Percentiles rank a stretch among this genome's conserved stretches.
Evolutionary conservation across 139 green algal species (phyloP).

Genomic region (Pedinophyceae sp.): DNA sequence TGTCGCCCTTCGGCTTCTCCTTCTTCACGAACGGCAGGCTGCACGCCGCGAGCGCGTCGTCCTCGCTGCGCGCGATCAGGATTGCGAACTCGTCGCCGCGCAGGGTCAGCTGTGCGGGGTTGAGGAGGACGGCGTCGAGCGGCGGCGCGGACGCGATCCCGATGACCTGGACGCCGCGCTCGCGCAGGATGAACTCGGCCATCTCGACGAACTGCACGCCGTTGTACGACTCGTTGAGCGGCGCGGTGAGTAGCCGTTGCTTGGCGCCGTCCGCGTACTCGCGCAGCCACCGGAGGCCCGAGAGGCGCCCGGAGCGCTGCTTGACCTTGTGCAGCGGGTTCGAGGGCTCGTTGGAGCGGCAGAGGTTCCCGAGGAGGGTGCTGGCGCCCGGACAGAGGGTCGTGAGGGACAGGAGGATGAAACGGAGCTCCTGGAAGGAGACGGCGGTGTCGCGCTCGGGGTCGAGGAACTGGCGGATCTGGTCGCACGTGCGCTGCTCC

Average conservation of each 20-base stretch:
- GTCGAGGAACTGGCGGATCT: slow-evolving; percentile 59
- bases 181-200: slow-evolving; percentile 26
- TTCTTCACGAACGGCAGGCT: neutral
- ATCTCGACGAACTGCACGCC: slow-evolving; percentile 16
- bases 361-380: slow-evolving; percentile 58
- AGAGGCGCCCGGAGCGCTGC: neutral
- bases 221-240: slow-evolving; percentile 1
- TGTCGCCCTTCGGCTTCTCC: neutral
- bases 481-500: slow-evolving; percentile 19
- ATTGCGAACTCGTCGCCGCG: neutral
- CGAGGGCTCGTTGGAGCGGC: slow-evolving; percentile 10
- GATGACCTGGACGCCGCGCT: neutral
- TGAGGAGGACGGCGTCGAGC: neutral
- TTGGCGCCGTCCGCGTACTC: slow-evolving; percentile 45
- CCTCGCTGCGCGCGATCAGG: neutral
- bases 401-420: slow-evolving; percentile 31
- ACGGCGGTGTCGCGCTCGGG: slow-evolving; percentile 39
- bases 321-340: neutral
- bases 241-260: neutral
- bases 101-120: neutral
- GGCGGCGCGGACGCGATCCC: neutral
- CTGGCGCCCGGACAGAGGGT: slow-evolving; percentile 52
- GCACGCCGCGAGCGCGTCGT: neutral
- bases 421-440: slow-evolving; percentile 29
- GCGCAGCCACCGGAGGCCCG: slow-evolving; percentile 35